Evolutionary conservation across 495 filamentous ascomycete species (phyloP), one percentile per base, ranked within the genome.

Genomic region (Lophiotrema nucula): DNA sequence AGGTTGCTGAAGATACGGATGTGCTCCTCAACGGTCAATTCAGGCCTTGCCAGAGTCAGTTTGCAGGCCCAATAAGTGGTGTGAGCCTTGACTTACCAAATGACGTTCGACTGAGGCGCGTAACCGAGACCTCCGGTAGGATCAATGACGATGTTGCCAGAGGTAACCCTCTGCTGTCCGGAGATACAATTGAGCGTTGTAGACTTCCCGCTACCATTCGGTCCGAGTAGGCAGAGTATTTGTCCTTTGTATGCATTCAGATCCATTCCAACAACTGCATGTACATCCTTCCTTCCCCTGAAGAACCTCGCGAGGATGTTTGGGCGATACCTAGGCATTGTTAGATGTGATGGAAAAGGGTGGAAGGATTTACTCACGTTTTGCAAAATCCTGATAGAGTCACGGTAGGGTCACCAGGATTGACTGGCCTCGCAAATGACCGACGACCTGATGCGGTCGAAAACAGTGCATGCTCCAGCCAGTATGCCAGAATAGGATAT

Each of bases 131-230:
- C 86, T 5, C 88, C 87, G 21, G 79, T 82, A 3, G 81, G 83
- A 62, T 86, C 81, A 27, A 95, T 81, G 18, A 75, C 81, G 64
- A 95, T 91, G 3, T 74, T 74, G 2, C 90, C 90, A 47, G 78
- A 80, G 0, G 85, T 85, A 13, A 90, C 72, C 47, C 82, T 85
- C 52, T 84, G 85, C 27, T 89, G 79, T 0, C 90, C 90, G 39
- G 88, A 87, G 50, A 96, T 88, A 16, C 84, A 83, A 61, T 96
- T 89, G 8, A 54, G 21, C 4, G 50, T 43, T 21, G 90, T 96
- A 41, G 82, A 86, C 70, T 96, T 95, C 42, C 90, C 90, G 51
- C 82, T 86, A 33, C 90, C 90, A 69, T 96, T 96, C 1, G 90
- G 88, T 15, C 90, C 90, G 0, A 96, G 78, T 1, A 96, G 73